These are phyloP conservation scores for Spinacia oleracea DNA, from an alignment of 179 eudicot species.

Conservation along the genomic window DNA sequence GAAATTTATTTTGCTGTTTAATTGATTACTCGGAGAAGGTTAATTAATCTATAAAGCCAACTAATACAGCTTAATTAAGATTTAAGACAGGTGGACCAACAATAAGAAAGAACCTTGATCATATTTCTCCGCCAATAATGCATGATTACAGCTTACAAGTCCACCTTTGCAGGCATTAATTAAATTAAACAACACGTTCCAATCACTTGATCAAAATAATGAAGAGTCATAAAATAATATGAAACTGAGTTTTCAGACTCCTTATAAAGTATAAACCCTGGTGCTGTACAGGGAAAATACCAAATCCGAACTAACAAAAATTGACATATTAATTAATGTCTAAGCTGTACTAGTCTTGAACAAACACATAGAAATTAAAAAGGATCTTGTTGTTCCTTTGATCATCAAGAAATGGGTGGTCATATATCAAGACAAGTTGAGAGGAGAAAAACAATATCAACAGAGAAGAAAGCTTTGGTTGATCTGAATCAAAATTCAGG, in stretches of 20 bases:
- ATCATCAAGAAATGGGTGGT: conserved; percentile 49
- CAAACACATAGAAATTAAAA: too few species aligned
- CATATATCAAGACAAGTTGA: conserved; percentile 56
- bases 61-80: background rate
- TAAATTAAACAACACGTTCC: conserved; percentile 14
- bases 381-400: conserved; percentile 10
- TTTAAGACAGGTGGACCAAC: conserved; percentile 34
- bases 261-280: conserved; percentile 4
- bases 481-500: conserved; percentile 55
- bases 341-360: conserved; percentile 23
- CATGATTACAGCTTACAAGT: conserved; percentile 14
- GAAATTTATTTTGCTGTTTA: too few species aligned
- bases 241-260: conserved; percentile 25
- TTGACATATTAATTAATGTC: conserved; percentile 11
- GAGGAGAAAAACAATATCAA: conserved; percentile 45
- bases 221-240: background rate
- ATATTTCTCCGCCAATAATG: conserved; percentile 34
- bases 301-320: conserved; percentile 1
- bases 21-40: background rate
- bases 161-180: conserved; percentile 4
- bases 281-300: background rate
- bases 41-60: conserved; percentile 4
- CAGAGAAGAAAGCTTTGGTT: conserved; percentile 52
- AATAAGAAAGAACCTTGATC: conserved; percentile 21
- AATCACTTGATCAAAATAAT: conserved; percentile 7